Base-by-base conservation (phyloP, 805 yeast genomes). In the Metschnikowia continentalis region DNA sequence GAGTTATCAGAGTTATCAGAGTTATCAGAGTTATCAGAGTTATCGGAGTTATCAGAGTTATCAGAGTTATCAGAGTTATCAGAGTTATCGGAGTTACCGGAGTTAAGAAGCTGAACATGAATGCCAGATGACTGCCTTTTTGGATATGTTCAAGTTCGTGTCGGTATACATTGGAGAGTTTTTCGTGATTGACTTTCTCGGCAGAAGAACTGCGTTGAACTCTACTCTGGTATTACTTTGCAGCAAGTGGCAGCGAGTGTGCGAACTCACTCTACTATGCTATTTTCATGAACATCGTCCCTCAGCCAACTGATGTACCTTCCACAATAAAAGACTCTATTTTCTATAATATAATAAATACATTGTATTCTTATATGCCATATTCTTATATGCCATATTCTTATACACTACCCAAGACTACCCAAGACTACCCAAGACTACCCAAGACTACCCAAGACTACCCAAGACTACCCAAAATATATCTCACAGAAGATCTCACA, bases 141-240 rank as follows among this genome's bases (percentile, higher is more conserved):
- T 81, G 23, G 84, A 82, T 37, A 75, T 79, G 32, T 81, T 79
- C 46, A 81, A 81, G 63, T 74, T 80, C 52, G 52, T 64, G 4
- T 66, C 77, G 11, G 80, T 84, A 6, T 75, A 79, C 51, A 49
- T 75, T 35, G 61, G 75, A 54, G 83, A 83, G 0, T 76, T 81
- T 64, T 78, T 81, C 59, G 55, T 81, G 42, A 76, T 81, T 57
- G 85, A 81, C 59, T 63, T 68, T 61, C 58, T 81, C 38, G 85
- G 84, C 14, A 70, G 84, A 64, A 71, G 81, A 57, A 68, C 62
- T 41, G 70, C 81, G 3, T 63, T 81, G 41, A 17, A 17, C 17
- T 17, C 17, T 78, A 78, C 60, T 50, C 62, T n/a, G 86, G 84
- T 49, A 68, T 81, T 46, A 42, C 63, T 2, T 55, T 78, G 19